Conservation (phyloP, 371 early-diverging fungal species). For the Mortierella sp. region DNA sequence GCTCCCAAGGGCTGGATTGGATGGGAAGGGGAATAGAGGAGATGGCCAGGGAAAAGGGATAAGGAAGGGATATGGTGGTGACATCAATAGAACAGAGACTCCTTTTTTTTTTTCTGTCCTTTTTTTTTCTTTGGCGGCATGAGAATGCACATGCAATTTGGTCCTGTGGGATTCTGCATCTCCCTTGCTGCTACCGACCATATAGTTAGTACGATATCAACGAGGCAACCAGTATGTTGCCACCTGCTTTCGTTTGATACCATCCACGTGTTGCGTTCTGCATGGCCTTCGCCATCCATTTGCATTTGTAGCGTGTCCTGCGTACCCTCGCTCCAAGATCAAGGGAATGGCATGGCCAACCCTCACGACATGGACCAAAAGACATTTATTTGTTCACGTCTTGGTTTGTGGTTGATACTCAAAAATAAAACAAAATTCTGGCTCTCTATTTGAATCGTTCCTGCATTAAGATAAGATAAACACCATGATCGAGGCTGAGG, state of each 20-base stretch:
- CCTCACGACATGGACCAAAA: no score
- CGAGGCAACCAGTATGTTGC: background rate
- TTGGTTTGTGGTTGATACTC: no score
- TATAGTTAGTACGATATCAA: background rate
- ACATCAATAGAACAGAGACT: background rate
- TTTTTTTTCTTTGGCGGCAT: background rate
- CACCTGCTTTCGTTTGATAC: background rate
- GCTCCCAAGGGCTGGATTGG: conserved; percentile 2
- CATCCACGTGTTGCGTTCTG: background rate
- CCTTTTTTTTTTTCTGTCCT: background rate
- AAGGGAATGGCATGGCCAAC: background rate
- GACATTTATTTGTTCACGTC: no score
- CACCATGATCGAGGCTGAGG: no score
- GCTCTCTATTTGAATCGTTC: background rate
- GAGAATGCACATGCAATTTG: background rate
- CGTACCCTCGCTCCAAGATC: background rate
- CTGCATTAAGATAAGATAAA: background rate
- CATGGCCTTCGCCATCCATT: background rate
- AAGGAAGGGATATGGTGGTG: background rate
- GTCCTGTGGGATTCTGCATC: background rate
- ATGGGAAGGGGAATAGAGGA: background rate
- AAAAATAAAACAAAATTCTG: no score
- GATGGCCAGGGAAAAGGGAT: background rate
- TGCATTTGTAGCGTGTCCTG: background rate
- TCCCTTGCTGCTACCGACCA: background rate